Percentiles rank a stretch among this genome's conserved stretches.
phyloP scores from a whole-genome alignment of 129 eudicot genomes.

The Flaveria brownii region DNA sequence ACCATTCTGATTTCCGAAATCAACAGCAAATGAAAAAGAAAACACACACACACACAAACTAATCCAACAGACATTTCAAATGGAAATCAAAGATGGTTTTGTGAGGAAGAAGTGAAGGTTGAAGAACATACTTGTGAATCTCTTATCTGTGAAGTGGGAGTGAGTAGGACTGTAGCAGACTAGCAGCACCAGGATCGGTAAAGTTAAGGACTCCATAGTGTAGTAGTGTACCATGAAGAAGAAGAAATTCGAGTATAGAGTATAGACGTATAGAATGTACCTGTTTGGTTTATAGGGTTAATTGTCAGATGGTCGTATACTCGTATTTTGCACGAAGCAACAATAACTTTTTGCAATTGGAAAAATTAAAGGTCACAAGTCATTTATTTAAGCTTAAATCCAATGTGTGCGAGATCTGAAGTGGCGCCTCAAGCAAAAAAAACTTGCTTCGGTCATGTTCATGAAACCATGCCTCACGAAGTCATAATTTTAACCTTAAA shows the following conservation, averaged over 20 bases:
- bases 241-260: neutral
- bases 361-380: neutral
- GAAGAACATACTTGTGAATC: constrained; percentile 6
- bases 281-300: neutral
- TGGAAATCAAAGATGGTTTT: neutral
- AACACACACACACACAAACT: neutral
- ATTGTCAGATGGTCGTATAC: neutral
- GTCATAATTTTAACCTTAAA: too few relatives aligned
- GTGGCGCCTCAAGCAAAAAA: neutral
- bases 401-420: neutral
- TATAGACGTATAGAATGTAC: neutral
- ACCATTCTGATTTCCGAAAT: too few relatives aligned
- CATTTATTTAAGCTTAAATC: neutral
- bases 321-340: neutral
- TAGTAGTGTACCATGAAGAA: neutral
- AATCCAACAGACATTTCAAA: constrained; percentile 4
- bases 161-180: neutral
- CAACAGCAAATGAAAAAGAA: too few relatives aligned
- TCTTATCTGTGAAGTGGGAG: neutral
- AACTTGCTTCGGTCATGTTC: too few relatives aligned
- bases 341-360: neutral
- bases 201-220: neutral
- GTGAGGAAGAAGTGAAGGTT: constrained; percentile 10
- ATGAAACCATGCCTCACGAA: too few relatives aligned
- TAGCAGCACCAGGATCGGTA: neutral